Conservation (phyloP, 148 eudicot genomes). For the Camellia japonica region DNA sequence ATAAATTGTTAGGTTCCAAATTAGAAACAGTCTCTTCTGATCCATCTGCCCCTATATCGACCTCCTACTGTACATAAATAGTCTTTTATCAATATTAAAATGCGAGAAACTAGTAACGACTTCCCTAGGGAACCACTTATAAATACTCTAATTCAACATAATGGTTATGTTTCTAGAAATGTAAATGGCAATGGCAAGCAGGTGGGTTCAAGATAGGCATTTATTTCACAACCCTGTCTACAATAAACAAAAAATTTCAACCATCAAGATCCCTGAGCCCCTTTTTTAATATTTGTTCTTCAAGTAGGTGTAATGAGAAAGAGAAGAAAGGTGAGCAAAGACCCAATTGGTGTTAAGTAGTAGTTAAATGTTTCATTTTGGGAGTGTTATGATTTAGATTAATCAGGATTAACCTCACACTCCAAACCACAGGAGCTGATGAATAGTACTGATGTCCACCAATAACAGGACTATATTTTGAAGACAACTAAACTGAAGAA, state of each 20-base stretch:
- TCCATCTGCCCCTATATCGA: conserved; percentile 56
- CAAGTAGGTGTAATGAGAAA: neutral
- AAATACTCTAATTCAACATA: neutral
- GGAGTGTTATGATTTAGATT: neutral
- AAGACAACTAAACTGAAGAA: neutral
- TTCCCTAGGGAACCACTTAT: neutral
- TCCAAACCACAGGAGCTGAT: neutral
- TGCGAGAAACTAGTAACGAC: neutral
- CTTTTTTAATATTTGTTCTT: neutral
- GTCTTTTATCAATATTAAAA: neutral
- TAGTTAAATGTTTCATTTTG: neutral
- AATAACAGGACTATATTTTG: neutral
- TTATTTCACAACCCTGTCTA: neutral
- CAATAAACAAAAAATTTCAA: neutral
- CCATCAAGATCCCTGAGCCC: neutral
- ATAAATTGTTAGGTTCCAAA: conserved; percentile 55
- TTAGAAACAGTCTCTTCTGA: conserved; percentile 47
- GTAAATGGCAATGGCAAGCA: neutral
- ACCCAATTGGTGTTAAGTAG: neutral
- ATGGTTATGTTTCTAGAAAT: neutral
- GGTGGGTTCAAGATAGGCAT: neutral
- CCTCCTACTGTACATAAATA: conserved; percentile 58
- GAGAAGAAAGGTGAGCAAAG: neutral
- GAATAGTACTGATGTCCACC: neutral
- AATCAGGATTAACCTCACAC: neutral